Evolutionary conservation across 2,329 filamentous ascomycete genomes (phyloP).

Genomic region (Pseudogymnoascus sp.): DNA sequence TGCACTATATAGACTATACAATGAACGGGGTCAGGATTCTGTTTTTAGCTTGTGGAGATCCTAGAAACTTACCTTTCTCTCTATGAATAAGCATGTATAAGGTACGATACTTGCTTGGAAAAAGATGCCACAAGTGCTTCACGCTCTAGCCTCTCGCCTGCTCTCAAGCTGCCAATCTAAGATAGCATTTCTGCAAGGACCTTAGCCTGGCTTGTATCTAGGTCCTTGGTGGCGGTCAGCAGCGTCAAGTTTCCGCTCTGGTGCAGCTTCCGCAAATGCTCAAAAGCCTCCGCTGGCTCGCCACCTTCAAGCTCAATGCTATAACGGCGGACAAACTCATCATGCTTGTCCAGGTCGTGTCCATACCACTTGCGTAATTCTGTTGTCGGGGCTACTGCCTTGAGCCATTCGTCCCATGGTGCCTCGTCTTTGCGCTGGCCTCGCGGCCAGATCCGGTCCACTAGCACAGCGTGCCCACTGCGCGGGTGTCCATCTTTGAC

Average conservation of each 20-base stretch:
- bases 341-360: neutral
- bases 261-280: neutral
- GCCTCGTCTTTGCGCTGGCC: slow-evolving; percentile 4
- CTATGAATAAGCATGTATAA: neutral
- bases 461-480: neutral
- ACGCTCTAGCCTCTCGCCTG: neutral
- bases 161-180: neutral
- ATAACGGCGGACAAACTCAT: slow-evolving; percentile 1
- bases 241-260: neutral
- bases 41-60: neutral
- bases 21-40: neutral
- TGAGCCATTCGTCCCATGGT: slow-evolving; percentile 4
- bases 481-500: neutral
- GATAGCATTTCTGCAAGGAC: neutral
- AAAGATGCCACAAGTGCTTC: neutral
- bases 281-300: neutral
- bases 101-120: neutral
- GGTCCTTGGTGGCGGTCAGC: slow-evolving; percentile 3
- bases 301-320: neutral
- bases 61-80: neutral
- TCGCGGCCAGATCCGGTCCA: neutral
- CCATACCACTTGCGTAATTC: neutral
- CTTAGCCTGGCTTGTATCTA: neutral
- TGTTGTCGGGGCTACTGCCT: neutral
- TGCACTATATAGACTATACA: neutral